Base-by-base conservation (phyloP, 2,329 filamentous ascomycete genomes). In the Arthrobotrys pseudoclavata region DNA sequence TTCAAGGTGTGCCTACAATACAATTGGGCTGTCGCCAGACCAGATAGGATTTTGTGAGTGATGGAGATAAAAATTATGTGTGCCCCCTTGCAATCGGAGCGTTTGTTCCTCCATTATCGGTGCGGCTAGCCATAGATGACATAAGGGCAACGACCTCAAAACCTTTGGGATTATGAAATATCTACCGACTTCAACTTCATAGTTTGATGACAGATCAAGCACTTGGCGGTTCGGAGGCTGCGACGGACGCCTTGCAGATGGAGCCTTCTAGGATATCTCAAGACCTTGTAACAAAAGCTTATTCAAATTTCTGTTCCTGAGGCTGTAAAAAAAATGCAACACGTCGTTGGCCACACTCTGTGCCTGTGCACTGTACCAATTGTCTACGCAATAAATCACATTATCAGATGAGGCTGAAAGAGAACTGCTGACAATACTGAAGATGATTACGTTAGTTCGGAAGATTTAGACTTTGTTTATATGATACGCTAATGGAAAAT, bases 251-350 rank as follows among this genome's bases (percentile, higher is more conserved):
- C 67, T 53, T 70, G 67, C 67, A 70, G 67, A 63, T 70, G 47
- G 47, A 6, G 20, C 47, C 40, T 50, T 60, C 66, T 48, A 52
- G 22, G 53, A 29, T 60, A 50, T 29, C 20, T 69, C 34, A 57
- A 50, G 60, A 63, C 67, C 67, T 63, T 52, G 67, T 47, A 29
- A 52, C 2, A 42, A 70, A 70, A 70, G 67, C 67, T 70, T 70
- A 62, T 70, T 45, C 55, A 9, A 18, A 63, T 24, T 57, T 22
- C 29, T 53, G 45, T 62, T 70, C 67, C 53, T 70, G 67, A 70
- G 67, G 67, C 67, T 70, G 55, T 26, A 31, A 62, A 45, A n/a
- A 69, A 70, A 70, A 62, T 70, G 45, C 53, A 70, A 70, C 67
- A 45, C 9, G 10, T 31, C 26, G 34, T 10, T 18, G 20, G 12